Evolutionary conservation across 768 basidiomycete species (phyloP).

Genomic region (Macrolepiota albuminosa): DNA sequence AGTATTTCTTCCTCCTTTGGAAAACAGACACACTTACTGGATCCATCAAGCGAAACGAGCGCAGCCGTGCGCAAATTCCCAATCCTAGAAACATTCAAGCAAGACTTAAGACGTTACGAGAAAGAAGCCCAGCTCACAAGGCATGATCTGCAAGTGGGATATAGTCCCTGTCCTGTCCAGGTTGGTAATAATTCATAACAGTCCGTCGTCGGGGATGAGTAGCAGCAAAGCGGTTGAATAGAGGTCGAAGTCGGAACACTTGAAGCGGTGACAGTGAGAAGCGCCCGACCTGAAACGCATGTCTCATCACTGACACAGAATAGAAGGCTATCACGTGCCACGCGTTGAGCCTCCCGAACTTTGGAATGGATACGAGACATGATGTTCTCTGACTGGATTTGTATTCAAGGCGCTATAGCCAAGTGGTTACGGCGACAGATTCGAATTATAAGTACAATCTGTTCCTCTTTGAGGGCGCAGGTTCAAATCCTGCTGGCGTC

Average conservation of each 20-base stretch:
- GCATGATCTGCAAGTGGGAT: conserved; percentile 76
- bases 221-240: background rate
- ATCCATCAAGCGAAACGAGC: conserved; percentile 78
- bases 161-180: conserved; percentile 58
- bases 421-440: conserved; percentile 79
- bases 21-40: conserved; percentile 41
- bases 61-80: conserved; percentile 84
- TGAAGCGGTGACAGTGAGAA: background rate
- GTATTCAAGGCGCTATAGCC: conserved; percentile 40
- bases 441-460: conserved; percentile 30
- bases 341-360: no score
- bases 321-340: background rate
- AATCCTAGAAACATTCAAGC: conserved; percentile 42
- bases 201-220: background rate
- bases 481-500: conserved; percentile 55
- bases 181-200: conserved; percentile 50
- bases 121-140: conserved; percentile 40
- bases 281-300: background rate
- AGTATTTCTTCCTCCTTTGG: background rate
- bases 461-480: conserved; percentile 38
- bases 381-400: no score
- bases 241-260: background rate
- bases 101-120: conserved; percentile 6
- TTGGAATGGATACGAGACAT: background rate
- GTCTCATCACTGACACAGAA: background rate